Percentiles rank a stretch among this genome's conserved stretches.
phyloP scores from a whole-genome alignment of 164 flowering plant genomes.

The Liquidambar formosana region DNA sequence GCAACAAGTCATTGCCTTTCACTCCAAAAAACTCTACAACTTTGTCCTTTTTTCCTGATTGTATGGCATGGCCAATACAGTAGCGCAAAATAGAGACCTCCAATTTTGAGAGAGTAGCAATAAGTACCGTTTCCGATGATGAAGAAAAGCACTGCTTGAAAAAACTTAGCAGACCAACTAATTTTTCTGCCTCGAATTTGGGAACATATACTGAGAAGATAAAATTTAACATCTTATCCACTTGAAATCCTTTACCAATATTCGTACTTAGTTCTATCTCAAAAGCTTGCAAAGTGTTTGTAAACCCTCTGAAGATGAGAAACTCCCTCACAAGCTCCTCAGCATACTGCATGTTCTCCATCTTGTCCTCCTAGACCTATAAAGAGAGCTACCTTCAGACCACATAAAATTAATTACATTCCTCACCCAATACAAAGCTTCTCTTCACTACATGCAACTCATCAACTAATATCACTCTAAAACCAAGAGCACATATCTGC shows the following conservation, averaged over 20 bases:
- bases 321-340: conserved; percentile 92
- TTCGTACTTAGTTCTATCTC: conserved; percentile 76
- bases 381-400: not conserved
- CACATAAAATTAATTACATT: too few relatives aligned
- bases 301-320: conserved; percentile 88
- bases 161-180: conserved; percentile 61
- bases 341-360: conserved; percentile 90
- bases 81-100: conserved; percentile 70
- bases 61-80: conserved; percentile 68
- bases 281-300: conserved; percentile 67
- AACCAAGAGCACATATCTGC: too few relatives aligned
- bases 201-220: conserved; percentile 74
- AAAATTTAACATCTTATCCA: conserved; percentile 74
- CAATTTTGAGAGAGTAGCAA: conserved; percentile 58
- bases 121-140: conserved; percentile 42
- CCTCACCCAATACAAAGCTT: too few relatives aligned
- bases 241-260: conserved; percentile 85
- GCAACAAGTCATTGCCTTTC: conserved; percentile 66
- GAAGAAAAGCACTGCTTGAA: conserved; percentile 73
- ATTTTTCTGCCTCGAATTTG: conserved; percentile 61
- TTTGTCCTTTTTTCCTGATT: conserved; percentile 62
- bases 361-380: conserved; percentile 19
- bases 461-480: too few relatives aligned
- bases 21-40: conserved; percentile 66
- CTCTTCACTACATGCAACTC: too few relatives aligned